Base-by-base conservation (phyloP, 192 early-diverging fungal genomes). In the Coemansia sp. region DNA sequence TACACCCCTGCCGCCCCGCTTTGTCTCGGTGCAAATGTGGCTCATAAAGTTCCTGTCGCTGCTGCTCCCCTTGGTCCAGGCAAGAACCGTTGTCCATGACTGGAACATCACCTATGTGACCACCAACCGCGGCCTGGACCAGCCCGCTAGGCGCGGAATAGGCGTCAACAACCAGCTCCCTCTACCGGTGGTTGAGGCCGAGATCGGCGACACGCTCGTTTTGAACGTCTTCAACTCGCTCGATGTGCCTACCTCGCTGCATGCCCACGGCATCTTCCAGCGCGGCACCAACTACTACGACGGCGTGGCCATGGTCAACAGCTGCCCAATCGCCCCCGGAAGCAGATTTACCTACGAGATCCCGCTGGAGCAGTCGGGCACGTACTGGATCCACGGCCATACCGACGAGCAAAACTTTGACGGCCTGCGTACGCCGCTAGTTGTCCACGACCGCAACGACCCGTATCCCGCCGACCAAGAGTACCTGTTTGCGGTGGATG, bases 371-470 rank as follows among this genome's bases (percentile, higher is more conserved):
- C 64, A 82, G 43, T 56, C 75, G 28, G 91, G 91, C 23, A 90
- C 87, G 12, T 90, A 78, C 69, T 94, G 89, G 89, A 81, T 85
- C 38, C 89, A 91, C 47, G 73, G 80, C 11, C 89, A 91, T 54
- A 71, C 51, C 26, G 50, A 46, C 30, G 78, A 67, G 20, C 86
- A 89, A 59, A 89, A 92, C 57, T 82, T 83, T 38, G 90, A 92
- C 35, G 90, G 90, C 27, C 60, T 90, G 41, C 79, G 81, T 44
- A 79, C 77, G 2, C 79, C 90, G 10, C 42, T 92, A 12, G 77
- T 89, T 41, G 71, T 92, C 48, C 67, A 83, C 44, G 68, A 82
- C 52, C 69, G 71, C 12, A 35, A 60, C 13, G 40, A 70, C 36
- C 76, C 75, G 18, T 77, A 79, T 45, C 42, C 53, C 34, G 80